phyloP scores from a whole-genome alignment of 176 grass and related monocot species.

The Rhynchospora breviuscula region DNA sequence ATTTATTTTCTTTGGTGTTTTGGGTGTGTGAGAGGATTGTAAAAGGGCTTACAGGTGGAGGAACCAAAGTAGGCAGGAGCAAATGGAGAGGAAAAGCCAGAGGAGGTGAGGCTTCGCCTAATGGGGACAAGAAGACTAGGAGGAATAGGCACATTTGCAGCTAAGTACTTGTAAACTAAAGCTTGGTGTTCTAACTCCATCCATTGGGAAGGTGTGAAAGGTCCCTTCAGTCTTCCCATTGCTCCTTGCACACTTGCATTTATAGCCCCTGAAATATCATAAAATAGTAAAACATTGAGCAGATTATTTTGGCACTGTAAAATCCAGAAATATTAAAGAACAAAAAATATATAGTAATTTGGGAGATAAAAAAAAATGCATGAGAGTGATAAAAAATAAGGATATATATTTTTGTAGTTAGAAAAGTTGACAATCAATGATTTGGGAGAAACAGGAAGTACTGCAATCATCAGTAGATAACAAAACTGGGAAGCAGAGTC shows the following conservation, averaged over 20 bases:
- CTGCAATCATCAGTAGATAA: not conserved
- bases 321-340: not conserved
- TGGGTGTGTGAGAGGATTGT: not conserved
- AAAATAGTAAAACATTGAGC: not conserved
- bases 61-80: slow-evolving; percentile 64
- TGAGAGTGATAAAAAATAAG: not conserved
- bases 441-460: not conserved
- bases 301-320: slow-evolving; percentile 11
- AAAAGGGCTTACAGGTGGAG: slow-evolving; percentile 47
- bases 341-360: not conserved
- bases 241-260: slow-evolving; percentile 57
- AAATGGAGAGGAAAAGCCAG: slow-evolving; percentile 7
- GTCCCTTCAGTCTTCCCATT: slow-evolving; percentile 64
- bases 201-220: slow-evolving; percentile 95
- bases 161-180: slow-evolving; percentile 88
- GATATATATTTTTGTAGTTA: not conserved
- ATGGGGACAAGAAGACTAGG: slow-evolving; percentile 66
- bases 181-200: slow-evolving; percentile 95
- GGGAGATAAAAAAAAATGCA: not conserved
- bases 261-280: slow-evolving; percentile 42
- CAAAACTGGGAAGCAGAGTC: slow-evolving; percentile 1
- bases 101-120: slow-evolving; percentile 50
- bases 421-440: not conserved
- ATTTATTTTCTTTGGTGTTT: not conserved
- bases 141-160: slow-evolving; percentile 71